Conservation (phyloP, 2,329 filamentous ascomycete genomes). For the Botrytis cinerea region DNA sequence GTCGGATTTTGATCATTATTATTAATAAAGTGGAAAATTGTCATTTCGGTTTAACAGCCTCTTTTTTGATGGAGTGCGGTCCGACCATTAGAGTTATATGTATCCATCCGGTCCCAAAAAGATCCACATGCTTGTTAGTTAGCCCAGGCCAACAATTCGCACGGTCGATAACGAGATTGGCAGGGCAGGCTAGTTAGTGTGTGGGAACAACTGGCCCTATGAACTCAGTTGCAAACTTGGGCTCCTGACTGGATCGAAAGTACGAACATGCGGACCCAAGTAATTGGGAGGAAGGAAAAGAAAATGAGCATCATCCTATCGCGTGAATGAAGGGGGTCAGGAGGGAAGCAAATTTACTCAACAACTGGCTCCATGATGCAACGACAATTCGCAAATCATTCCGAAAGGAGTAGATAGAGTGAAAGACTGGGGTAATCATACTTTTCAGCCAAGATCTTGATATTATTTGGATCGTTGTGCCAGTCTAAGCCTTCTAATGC, state of each 20-base stretch:
- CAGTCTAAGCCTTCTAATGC: slow-evolving; percentile 22
- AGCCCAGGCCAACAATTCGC: not conserved
- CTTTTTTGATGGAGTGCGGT: slow-evolving; percentile 11
- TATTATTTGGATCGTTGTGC: slow-evolving; percentile 3
- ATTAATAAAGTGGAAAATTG: slow-evolving; percentile 15
- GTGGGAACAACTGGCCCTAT: slow-evolving; percentile 21
- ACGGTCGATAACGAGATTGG: slow-evolving; percentile 19
- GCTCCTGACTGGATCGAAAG: slow-evolving; percentile 8
- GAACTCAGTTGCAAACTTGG: slow-evolving; percentile 18
- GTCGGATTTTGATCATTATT: not conserved
- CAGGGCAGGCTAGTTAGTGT: slow-evolving; percentile 1
- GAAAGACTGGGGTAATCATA: not conserved
- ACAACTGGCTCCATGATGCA: not conserved
- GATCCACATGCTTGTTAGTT: slow-evolving; percentile 13
- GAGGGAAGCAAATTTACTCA: not conserved
- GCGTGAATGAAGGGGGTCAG: not conserved
- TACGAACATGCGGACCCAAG: slow-evolving; percentile 17
- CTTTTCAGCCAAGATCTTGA: not conserved
- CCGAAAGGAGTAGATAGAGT: not conserved
- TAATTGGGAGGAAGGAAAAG: slow-evolving; percentile 7
- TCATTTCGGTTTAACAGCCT: not conserved
- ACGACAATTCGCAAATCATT: slow-evolving; percentile 3
- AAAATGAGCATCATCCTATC: slow-evolving; percentile 2
- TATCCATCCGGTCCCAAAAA: slow-evolving; percentile 2
- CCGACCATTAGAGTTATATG: slow-evolving; percentile 13